phyloP scores from a whole-genome alignment of 129 eudicot species.

The Scalesia atractyloides region DNA sequence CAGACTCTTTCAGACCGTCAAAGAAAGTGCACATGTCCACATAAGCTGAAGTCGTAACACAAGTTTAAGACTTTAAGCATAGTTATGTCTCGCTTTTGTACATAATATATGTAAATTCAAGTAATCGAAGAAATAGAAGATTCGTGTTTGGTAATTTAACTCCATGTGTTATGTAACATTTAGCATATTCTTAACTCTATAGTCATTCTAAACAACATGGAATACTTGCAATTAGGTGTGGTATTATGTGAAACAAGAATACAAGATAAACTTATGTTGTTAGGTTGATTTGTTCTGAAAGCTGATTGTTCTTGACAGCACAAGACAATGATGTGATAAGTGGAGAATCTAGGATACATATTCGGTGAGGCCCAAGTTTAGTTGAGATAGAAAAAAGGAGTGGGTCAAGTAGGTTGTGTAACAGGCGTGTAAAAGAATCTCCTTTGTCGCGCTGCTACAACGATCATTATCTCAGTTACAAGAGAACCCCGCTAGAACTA shows the following conservation, averaged over 20 bases:
- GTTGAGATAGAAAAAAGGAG: not conserved
- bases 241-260: not conserved
- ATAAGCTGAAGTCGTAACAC: constrained; percentile 32
- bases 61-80: constrained; percentile 22
- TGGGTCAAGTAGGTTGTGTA: not conserved
- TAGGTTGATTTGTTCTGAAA: not conserved
- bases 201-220: constrained; percentile 12
- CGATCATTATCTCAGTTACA: too few species aligned
- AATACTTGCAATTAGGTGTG: not conserved
- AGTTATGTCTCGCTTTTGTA: constrained; percentile 35
- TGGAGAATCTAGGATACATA: not conserved
- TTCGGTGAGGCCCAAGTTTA: not conserved
- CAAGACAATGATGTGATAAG: not conserved
- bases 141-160: constrained; percentile 15
- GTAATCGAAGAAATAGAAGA: constrained; percentile 3
- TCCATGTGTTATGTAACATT: constrained; percentile 21
- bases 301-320: not conserved
- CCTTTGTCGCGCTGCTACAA: not conserved
- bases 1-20: constrained; percentile 48
- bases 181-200: constrained; percentile 7
- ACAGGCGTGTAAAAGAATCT: not conserved
- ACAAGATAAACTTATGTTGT: not conserved
- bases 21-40: constrained; percentile 50
- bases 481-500: too few species aligned
- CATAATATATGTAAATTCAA: constrained; percentile 9